Conservation (phyloP, 805 yeast genomes). For the Barnettozyma siamensis region DNA sequence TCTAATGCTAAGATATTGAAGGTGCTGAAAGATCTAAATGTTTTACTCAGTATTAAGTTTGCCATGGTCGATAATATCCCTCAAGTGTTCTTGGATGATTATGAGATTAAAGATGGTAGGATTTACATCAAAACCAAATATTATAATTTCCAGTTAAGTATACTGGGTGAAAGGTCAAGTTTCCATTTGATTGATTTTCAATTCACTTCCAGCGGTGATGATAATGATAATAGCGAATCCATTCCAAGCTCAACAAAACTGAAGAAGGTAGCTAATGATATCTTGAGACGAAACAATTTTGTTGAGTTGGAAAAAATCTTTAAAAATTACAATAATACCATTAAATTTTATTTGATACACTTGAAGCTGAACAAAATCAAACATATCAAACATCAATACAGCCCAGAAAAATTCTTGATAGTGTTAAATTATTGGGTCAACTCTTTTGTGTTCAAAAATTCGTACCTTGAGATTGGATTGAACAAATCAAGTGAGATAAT, state of each 20-base stretch:
- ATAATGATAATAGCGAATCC: slow-evolving; percentile 3
- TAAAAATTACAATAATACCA: slow-evolving; percentile 55
- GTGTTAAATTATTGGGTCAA: slow-evolving; percentile 61
- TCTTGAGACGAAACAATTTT: slow-evolving; percentile 41
- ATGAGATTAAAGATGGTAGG: slow-evolving; percentile 69
- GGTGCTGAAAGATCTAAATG: slow-evolving; percentile 63
- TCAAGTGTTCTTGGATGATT: slow-evolving; percentile 46
- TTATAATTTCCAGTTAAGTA: slow-evolving; percentile 74
- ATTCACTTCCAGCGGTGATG: slow-evolving; percentile 35
- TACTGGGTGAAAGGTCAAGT: slow-evolving; percentile 62
- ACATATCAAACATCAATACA: slow-evolving; percentile 52
- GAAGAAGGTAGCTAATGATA: slow-evolving; percentile 51
- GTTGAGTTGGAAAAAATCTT: slow-evolving; percentile 50
- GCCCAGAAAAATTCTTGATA: slow-evolving; percentile 48
- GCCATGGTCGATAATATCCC: slow-evolving; percentile 65
- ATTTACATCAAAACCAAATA: slow-evolving; percentile 54
- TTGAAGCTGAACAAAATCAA: slow-evolving; percentile 48
- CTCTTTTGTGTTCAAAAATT: slow-evolving; percentile 40
- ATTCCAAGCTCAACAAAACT: slow-evolving; percentile 28
- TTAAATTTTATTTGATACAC: slow-evolving; percentile 56
- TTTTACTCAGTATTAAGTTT: slow-evolving; percentile 66
- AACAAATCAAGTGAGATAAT: slow-evolving; percentile 41
- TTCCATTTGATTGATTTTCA: slow-evolving; percentile 75
- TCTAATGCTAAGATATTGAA: slow-evolving; percentile 51
- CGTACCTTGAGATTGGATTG: slow-evolving; percentile 59